Base-by-base conservation (phyloP, 2,329 filamentous ascomycete genomes). In the Colletotrichum eremochloae region DNA sequence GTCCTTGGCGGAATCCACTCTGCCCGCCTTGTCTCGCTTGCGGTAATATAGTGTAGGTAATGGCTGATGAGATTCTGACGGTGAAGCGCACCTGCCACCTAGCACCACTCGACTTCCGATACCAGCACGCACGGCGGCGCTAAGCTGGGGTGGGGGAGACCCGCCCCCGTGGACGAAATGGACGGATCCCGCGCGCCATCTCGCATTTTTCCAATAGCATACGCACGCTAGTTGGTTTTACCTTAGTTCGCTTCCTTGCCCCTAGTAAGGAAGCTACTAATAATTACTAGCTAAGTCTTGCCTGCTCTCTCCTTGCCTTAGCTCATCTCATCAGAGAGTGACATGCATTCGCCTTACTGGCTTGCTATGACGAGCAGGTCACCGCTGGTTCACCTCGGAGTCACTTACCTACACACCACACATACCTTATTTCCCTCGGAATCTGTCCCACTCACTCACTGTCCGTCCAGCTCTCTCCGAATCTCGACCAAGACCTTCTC, bases 361-460 rank as follows among this genome's bases (percentile, higher is more conserved):
- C 24, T 70, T 61, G 31, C 46, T 56, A 64, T 48, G 60, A 61
- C 66, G 24, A 62, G 44, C 60, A 70, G 66, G 70, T 72, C 70
- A 72, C 70, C 66, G 70, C 70, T 72, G 70, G 36, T 72, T 72
- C 55, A 68, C 50, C 40, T 64, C n/a, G 60, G 53, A 62, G 48
- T 63, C 6, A 61, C 36, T 42, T 20, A 1, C 36, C 31, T 20
- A 1, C 18, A 20, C 40, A 42, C 12, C 40, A 42, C 40, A 18
- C 56, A 38, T 15, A 44, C 57, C 38, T 61, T n/a, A 14, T 24
- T 44, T 46, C 57, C 15, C 29, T 55, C 62, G 50, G 46, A 63
- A 44, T 67, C 56, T 68, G 55, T 31, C 61, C 24, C 24, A 24
- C 24, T 24, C 24, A 24, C 24, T 24, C n/a, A 50, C 33, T 36